These are phyloP conservation scores for Ascochyta lentis DNA, from an alignment of 2,329 filamentous ascomycete species.

Conservation along the genomic window DNA sequence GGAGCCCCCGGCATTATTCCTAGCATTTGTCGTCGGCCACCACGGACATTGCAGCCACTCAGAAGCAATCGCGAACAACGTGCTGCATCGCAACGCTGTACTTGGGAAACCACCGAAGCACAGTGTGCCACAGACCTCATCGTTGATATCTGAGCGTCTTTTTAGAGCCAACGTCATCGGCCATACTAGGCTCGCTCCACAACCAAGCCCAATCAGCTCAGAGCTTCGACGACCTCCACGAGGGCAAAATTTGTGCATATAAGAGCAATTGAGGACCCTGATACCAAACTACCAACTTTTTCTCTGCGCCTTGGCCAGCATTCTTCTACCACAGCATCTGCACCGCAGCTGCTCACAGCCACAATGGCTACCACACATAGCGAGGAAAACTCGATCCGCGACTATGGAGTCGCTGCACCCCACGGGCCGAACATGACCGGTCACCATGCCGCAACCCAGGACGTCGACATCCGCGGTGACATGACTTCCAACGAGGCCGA, in stretches of 20 bases:
- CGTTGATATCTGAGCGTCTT: background rate
- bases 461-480: slow-evolving; percentile 46
- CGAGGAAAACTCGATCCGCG: slow-evolving; percentile 45
- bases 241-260: slow-evolving; percentile 8
- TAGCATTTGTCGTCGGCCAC: slow-evolving; percentile 21
- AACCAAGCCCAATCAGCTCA: slow-evolving; percentile 3
- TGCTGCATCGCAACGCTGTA: slow-evolving; percentile 22
- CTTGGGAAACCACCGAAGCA: slow-evolving; percentile 7
- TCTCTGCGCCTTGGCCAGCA: background rate
- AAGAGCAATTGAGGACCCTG: slow-evolving; percentile 7
- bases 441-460: slow-evolving; percentile 52
- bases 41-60: slow-evolving; percentile 25
- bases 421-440: slow-evolving; percentile 57
- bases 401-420: slow-evolving; percentile 57
- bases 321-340: background rate
- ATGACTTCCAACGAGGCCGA: slow-evolving; percentile 66
- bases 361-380: slow-evolving; percentile 37
- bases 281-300: background rate
- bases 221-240: background rate
- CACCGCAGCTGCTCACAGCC: slow-evolving; percentile 3
- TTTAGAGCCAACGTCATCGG: slow-evolving; percentile 15
- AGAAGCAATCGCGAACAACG: slow-evolving; percentile 23
- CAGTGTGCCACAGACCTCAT: slow-evolving; percentile 7
- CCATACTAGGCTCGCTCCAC: slow-evolving; percentile 15
- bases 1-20: slow-evolving; percentile 25